Percentiles rank a stretch among this genome's conserved stretches.
phyloP scores from a whole-genome alignment of 768 basidiomycete genomes.

The Chlorophyllum brunneum region DNA sequence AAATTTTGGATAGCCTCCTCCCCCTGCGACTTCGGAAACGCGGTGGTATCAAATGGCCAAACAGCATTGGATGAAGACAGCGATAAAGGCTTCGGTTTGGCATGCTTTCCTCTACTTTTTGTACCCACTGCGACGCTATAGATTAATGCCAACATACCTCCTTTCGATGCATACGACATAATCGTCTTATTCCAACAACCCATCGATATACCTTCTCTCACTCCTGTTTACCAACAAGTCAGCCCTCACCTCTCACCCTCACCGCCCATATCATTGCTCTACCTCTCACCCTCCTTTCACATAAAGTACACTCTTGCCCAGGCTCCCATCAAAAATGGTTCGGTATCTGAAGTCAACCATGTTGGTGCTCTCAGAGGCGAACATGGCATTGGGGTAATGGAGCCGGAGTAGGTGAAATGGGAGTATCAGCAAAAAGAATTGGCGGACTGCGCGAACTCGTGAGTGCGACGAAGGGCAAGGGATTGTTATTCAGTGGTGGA shows the following conservation, averaged over 20 bases:
- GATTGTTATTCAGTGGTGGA: conserved; percentile 68
- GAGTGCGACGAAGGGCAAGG: conserved; percentile 78
- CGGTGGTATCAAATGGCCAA: conserved; percentile 67
- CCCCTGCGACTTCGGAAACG: conserved; percentile 56
- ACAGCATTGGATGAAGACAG: conserved; percentile 84
- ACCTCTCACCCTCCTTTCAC: conserved; percentile 74
- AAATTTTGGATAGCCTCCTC: conserved; percentile 58
- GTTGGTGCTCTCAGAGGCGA: conserved; percentile 69
- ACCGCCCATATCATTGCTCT: conserved; percentile 81
- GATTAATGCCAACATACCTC: conserved; percentile 65
- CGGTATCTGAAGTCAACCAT: conserved; percentile 79
- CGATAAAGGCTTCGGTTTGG: conserved; percentile 82
- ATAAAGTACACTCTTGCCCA: conserved; percentile 82
- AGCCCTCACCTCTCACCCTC: conserved; percentile 67
- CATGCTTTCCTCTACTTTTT: conserved; percentile 28
- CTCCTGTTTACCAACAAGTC: conserved; percentile 77
- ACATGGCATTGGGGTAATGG: conserved; percentile 39
- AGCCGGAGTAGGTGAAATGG: conserved; percentile 50
- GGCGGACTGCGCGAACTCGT: conserved; percentile 84
- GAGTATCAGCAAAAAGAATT: conserved; percentile 60
- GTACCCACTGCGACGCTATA: no score
- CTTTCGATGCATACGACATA: conserved; percentile 70
- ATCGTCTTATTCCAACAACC: conserved; percentile 75
- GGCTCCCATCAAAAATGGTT: conserved; percentile 77
- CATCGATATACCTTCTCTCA: conserved; percentile 66